Base-by-base conservation (phyloP, 1,284 basidiomycete species). In the Ceratobasidium sp. region DNA sequence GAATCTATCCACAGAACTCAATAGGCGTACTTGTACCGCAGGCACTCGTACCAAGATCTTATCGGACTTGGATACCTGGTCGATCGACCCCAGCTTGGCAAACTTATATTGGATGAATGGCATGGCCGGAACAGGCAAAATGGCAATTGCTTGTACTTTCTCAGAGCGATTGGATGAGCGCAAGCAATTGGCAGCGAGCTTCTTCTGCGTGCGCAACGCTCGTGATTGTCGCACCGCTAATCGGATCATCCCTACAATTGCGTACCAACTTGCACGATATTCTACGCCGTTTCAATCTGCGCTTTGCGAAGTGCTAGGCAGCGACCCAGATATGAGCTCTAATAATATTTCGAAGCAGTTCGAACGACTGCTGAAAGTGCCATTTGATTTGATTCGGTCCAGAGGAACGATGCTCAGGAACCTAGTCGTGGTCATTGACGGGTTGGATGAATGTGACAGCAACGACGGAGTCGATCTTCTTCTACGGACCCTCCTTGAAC, bases 31-130 rank as follows among this genome's bases (percentile, higher is more conserved):
- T 8, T 57, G 55, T 35, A 57, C 55, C 1, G 32, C 17, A 2
- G 25, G 40, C n/a, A 60, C 57, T 20, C 57, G 57, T 10, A 29
- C n/a, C 32, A 31, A 29, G 7, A 20, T 60, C 40, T 43, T 60
- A 32, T 12, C 42, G 12, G 56, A 31, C n/a, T 17, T 58, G 15
- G n/a, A 17, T 8, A 20, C 42, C 6, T 58, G 56, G 56, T n/a
- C 22, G 10, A 13, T 29, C 56, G 40, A 58, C 20, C 17, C 17
- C 12, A 25, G 43, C n/a, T 22, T 8, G 12, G 17, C 40, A 8
- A 10, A 13, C 8, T 17, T 58, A 8, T 58, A 58, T 25, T 60
- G 57, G 57, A 32, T 49, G 43, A 49, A 60, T 20, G 57, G 57
- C 10, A 47, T 47, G 35, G 35, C 34, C 2, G 55, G 40, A 22